phyloP scores from a whole-genome alignment of 164 flowering plant species.

The Kalanchoe fedtschenkoi region DNA sequence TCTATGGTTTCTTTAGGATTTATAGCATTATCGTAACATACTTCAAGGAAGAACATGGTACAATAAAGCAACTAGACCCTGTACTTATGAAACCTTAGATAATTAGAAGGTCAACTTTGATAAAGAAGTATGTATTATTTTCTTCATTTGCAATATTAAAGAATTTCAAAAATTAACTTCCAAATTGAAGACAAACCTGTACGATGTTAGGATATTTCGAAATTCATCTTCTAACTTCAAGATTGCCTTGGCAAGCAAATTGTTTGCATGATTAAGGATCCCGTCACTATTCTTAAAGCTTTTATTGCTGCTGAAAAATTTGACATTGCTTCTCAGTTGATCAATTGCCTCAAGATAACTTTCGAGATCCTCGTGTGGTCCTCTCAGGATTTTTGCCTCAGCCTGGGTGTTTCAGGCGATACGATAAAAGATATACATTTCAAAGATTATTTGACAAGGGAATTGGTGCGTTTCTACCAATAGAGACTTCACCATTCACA shows the following conservation, averaged over 20 bases:
- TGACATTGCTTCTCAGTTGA: slow-evolving; percentile 56
- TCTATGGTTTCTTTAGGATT: no score
- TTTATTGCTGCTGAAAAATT: slow-evolving; percentile 65
- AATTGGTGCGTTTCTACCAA: no score
- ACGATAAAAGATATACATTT: no score
- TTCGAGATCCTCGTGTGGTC: slow-evolving; percentile 94
- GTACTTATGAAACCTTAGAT: no score
- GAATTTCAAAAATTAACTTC: no score
- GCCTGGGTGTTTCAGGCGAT: slow-evolving; percentile 36
- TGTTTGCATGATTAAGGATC: slow-evolving; percentile 67
- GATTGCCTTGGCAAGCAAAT: slow-evolving; percentile 66
- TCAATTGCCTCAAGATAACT: slow-evolving; percentile 86
- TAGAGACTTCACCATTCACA: no score
- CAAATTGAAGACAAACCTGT: slow-evolving; percentile 45
- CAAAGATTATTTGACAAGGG: neutral
- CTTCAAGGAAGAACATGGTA: no score
- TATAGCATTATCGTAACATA: no score
- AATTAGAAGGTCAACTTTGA: no score
- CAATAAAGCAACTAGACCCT: no score
- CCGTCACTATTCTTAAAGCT: slow-evolving; percentile 70
- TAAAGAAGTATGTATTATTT: no score
- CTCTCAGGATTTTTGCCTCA: slow-evolving; percentile 81
- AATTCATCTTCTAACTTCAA: slow-evolving; percentile 88
- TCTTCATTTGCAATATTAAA: no score
- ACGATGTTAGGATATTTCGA: slow-evolving; percentile 46